These are phyloP conservation scores for Phragmites australis DNA, from an alignment of 176 grass and related monocot species.

Conservation along the genomic window DNA sequence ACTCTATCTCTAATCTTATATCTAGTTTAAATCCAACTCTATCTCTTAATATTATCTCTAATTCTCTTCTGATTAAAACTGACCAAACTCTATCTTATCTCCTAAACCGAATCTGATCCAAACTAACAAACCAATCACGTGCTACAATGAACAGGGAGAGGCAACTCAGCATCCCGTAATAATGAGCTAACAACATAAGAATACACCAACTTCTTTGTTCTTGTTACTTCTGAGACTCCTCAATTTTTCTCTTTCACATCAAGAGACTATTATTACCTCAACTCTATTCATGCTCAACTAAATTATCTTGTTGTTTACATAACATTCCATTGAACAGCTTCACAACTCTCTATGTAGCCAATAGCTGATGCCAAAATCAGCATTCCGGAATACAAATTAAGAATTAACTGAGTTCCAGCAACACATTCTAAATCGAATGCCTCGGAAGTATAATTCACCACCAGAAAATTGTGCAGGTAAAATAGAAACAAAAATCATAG, in stretches of 20 bases:
- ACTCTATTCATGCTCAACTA: neutral
- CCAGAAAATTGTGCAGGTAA: slow-evolving; percentile 67
- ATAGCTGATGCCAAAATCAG: slow-evolving; percentile 18
- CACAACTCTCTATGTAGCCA: neutral
- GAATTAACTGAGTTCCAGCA: neutral
- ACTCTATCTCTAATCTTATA: too few species aligned
- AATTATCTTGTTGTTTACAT: neutral
- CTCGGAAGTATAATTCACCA: slow-evolving; percentile 95
- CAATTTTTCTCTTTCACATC: neutral
- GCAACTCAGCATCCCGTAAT: neutral
- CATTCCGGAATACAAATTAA: slow-evolving; percentile 8
- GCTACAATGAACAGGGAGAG: too few species aligned
- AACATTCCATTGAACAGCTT: neutral
- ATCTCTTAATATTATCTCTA: too few species aligned
- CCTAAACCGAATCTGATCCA: too few species aligned
- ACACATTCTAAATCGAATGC: slow-evolving; percentile 58
- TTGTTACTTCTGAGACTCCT: neutral
- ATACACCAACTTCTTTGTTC: neutral
- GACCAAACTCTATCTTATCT: too few species aligned
- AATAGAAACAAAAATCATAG: neutral
- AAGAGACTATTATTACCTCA: neutral
- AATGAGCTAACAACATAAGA: neutral
- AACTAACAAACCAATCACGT: too few species aligned
- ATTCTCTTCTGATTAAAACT: too few species aligned
- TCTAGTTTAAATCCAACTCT: too few species aligned